Evolutionary conservation across 192 early-diverging fungal genomes (phyloP).

Genomic region (Dispira simplex): DNA sequence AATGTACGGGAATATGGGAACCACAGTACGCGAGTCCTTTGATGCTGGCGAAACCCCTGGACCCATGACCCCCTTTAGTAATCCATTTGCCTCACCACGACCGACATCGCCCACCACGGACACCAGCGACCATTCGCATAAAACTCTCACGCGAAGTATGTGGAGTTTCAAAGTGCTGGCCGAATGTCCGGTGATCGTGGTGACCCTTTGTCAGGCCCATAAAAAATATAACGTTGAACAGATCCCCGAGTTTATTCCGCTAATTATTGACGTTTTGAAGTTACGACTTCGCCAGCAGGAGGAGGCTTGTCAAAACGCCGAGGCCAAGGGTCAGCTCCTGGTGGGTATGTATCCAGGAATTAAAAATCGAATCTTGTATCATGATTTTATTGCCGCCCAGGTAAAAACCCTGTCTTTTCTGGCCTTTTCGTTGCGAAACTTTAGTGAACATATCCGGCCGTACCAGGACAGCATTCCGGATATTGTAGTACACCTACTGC

Average conservation of each 20-base stretch:
- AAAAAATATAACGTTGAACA: conserved; percentile 63
- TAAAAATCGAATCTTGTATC: conserved; percentile 51
- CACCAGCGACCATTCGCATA: conserved; percentile 32
- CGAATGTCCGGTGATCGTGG: conserved; percentile 97
- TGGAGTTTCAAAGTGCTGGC: conserved; percentile 95
- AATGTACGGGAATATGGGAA: conserved; percentile 88
- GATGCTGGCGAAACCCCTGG: conserved; percentile 44
- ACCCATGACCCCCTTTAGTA: conserved; percentile 26
- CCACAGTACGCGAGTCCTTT: conserved; percentile 65
- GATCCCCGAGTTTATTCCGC: conserved; percentile 72
- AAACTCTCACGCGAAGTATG: conserved; percentile 54
- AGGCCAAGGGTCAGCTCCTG: conserved; percentile 40
- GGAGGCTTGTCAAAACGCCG: conserved; percentile 30
- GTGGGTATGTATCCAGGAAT: conserved; percentile 65
- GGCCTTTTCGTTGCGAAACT: conserved; percentile 84
- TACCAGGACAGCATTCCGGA: conserved; percentile 74
- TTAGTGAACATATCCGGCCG: conserved; percentile 45
- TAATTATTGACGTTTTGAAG: conserved; percentile 57
- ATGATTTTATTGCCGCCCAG: conserved; percentile 89
- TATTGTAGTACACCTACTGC: conserved; percentile 73
- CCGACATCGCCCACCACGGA: conserved; percentile 63
- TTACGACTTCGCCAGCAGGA: conserved; percentile 19
- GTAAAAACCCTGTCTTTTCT: conserved; percentile 98
- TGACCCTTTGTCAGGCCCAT: conserved; percentile 84
- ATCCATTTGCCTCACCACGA: conserved; percentile 38